Evolutionary conservation across 495 filamentous ascomycete species (phyloP).

Genomic region (Xylaria sp.): DNA sequence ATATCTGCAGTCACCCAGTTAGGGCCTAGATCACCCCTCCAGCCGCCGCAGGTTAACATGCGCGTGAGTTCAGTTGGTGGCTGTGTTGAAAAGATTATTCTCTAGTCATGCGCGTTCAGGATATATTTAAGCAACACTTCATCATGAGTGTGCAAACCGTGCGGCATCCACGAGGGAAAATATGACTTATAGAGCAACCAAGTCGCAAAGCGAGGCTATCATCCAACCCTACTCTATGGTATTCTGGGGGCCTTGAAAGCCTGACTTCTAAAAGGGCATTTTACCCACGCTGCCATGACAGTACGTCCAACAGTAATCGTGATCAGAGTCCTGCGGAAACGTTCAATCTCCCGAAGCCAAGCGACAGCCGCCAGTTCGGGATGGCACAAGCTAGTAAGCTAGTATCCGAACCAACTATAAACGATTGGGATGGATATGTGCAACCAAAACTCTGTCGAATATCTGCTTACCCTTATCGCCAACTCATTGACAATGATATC

Average conservation of each 20-base stretch:
- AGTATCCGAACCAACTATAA: not conserved
- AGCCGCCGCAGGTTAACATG: not conserved
- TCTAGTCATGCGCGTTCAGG: not conserved
- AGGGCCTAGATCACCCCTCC: not conserved
- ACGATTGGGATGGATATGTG: not conserved
- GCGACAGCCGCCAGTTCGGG: not conserved
- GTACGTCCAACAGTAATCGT: not conserved
- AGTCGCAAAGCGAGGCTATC: not conserved
- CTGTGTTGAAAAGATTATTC: not conserved
- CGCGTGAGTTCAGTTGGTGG: not conserved
- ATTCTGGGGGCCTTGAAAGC: not conserved
- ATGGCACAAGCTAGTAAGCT: not conserved
- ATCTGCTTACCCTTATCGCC: not conserved
- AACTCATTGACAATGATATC: constrained; percentile 4
- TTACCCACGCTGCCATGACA: not conserved
- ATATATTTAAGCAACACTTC: not conserved
- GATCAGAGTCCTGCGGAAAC: not conserved
- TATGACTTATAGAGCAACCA: not conserved
- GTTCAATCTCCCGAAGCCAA: not conserved
- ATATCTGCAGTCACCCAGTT: not conserved
- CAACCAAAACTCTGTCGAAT: not conserved
- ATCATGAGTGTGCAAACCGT: not conserved
- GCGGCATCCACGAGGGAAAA: not conserved
- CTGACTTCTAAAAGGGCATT: not conserved
- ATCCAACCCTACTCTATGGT: not conserved